Base-by-base conservation (phyloP, 2,329 filamentous ascomycete species). In the Capronia epimyces region DNA sequence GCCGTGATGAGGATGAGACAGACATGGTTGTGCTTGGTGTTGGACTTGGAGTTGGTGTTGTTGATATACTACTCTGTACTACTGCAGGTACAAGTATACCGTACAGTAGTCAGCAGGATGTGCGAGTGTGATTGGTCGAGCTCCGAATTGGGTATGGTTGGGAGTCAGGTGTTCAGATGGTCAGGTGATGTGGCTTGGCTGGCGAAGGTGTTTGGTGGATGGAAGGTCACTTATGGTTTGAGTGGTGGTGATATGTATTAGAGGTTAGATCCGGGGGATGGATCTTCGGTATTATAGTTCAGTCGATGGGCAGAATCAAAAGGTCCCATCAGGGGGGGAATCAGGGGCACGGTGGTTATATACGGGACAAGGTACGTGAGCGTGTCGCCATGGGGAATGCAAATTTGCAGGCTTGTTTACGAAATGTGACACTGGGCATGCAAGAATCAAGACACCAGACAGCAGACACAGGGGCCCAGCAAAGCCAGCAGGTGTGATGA, bases 1-100 rank as follows among this genome's bases (percentile, higher is more conserved):
- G 66, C 52, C 58, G 49, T 37, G 66, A 62, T 44, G 63, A 52
- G 68, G 51, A 52, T 61, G 45, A 55, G 45, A 39, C 12, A 5
- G 47, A 46, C 37, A 46, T 55, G 32, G 7, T 37, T 31, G 29
- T 34, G 24, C 18, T 31, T 49, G 46, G 45, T n/a, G n/a, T 49
- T 52, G 37, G 52, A 44, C 55, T n/a, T 52, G 45, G 32, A 39
- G 46, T 31, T 44, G 15, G 34, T 31, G 27, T 8, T n/a, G n/a
- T n/a, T n/a, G n/a, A n/a, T n/a, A n/a, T n/a, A n/a, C n/a, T n/a
- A n/a, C n/a, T n/a, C n/a, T n/a, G n/a, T n/a, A n/a, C n/a, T n/a
- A n/a, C n/a, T n/a, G n/a, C n/a, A n/a, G n/a, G n/a, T n/a, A n/a
- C n/a, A n/a, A n/a, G n/a, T n/a, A n/a, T n/a, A n/a, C n/a, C n/a